Conservation (phyloP, 1,284 basidiomycete species). For the Xanthoconium separans region DNA sequence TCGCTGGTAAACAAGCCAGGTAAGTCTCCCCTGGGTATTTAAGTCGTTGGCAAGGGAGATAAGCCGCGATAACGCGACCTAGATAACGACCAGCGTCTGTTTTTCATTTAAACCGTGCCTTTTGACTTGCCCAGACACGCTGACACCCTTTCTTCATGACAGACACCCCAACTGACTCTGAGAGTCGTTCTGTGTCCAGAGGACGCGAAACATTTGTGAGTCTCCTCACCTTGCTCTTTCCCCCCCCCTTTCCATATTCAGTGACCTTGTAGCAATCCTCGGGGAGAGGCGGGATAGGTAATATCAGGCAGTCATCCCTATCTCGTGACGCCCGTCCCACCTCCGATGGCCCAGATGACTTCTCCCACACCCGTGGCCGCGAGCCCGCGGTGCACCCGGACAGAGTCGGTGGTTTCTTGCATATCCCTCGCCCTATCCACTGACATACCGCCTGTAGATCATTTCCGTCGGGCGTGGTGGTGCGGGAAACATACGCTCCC, state of each 20-base stretch:
- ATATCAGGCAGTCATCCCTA: slow-evolving; percentile 51
- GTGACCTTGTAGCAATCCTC: slow-evolving; percentile 45
- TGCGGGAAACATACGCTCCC: slow-evolving; percentile 76
- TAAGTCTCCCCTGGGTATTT: slow-evolving; percentile 16
- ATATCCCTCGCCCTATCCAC: not conserved
- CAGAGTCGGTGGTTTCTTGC: slow-evolving; percentile 26
- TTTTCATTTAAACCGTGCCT: not conserved
- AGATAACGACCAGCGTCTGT: slow-evolving; percentile 18
- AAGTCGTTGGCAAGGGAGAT: slow-evolving; percentile 11
- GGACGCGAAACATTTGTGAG: slow-evolving; percentile 43
- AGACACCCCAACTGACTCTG: slow-evolving; percentile 16
- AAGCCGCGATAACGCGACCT: slow-evolving; percentile 21
- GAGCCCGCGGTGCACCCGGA: slow-evolving; percentile 44
- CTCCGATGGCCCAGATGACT: slow-evolving; percentile 41
- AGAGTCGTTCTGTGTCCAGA: slow-evolving; percentile 41
- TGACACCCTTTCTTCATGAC: slow-evolving; percentile 19
- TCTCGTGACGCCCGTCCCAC: slow-evolving; percentile 39
- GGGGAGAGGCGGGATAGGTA: slow-evolving; percentile 68
- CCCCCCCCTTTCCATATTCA: not conserved
- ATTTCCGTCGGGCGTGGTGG: slow-evolving; percentile 74
- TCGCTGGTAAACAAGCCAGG: slow-evolving; percentile 12
- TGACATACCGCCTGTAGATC: slow-evolving; percentile 33
- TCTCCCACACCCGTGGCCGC: slow-evolving; percentile 47
- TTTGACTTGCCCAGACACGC: not conserved
- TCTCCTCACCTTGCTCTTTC: not conserved